These are phyloP conservation scores for Aethionema arabicum DNA, from an alignment of 345 rosid genomes.

Conservation along the genomic window DNA sequence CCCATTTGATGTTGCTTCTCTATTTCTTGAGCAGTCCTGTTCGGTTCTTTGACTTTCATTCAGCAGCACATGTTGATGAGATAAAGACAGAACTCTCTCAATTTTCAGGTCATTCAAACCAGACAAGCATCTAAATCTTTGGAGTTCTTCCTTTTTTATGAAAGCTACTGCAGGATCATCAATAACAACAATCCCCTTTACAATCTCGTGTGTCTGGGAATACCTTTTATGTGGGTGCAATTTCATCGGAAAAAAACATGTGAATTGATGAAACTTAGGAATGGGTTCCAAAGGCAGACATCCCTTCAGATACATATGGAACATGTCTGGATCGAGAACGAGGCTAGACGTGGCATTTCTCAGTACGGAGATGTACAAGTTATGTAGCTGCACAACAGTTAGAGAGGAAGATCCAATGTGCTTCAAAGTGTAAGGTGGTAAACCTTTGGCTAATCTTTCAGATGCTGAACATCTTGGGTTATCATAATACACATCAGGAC, in stretches of 20 bases:
- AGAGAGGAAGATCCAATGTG: conserved; percentile 54
- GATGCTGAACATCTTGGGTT: conserved; percentile 56
- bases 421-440: conserved; percentile 53
- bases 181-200: conserved; percentile 57
- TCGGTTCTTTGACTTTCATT: conserved; percentile 23
- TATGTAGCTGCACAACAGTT: conserved; percentile 46
- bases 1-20: conserved; percentile 17
- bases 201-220: conserved; percentile 40
- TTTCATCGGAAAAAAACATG: conserved; percentile 42
- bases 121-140: conserved; percentile 48
- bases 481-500: conserved; percentile 69
- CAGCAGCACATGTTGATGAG: conserved; percentile 32
- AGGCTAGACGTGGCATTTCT: conserved; percentile 46
- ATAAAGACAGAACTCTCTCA: conserved; percentile 38
- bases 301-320: conserved; percentile 49
- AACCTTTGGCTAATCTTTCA: conserved; percentile 45
- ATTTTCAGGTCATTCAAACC: conserved; percentile 45
- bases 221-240: conserved; percentile 53
- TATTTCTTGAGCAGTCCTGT: conserved; percentile 25
- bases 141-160: conserved; percentile 39
- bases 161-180: conserved; percentile 44
- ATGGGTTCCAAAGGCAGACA: conserved; percentile 35
- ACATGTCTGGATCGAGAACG: conserved; percentile 40
- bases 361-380: conserved; percentile 49
- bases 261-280: conserved; percentile 40